These are phyloP conservation scores for Saraca asoca DNA, from an alignment of 331 rosid genomes.

Conservation along the genomic window DNA sequence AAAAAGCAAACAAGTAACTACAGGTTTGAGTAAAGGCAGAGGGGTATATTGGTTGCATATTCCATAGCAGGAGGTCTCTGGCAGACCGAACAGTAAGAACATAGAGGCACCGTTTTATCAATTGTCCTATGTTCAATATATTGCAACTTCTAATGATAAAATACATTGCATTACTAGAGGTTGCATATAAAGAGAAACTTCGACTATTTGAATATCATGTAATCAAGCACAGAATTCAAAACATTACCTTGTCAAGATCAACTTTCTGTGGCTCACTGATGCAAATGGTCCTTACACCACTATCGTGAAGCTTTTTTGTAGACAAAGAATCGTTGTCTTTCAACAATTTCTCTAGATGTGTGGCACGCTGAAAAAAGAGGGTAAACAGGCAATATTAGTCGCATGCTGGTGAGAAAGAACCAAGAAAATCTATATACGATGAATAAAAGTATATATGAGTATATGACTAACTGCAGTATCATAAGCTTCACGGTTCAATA, in stretches of 20 bases:
- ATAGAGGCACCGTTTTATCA: conserved; percentile 2
- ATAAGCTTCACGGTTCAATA: conserved; percentile 74
- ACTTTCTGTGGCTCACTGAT: conserved; percentile 51
- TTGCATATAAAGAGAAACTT: conserved; percentile 8
- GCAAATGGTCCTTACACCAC: conserved; percentile 84
- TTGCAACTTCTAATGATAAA: conserved; percentile 1
- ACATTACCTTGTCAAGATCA: conserved; percentile 79
- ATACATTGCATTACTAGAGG: conserved; percentile 7
- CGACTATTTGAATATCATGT: conserved; percentile 23
- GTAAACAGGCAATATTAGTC: conserved; percentile 10
- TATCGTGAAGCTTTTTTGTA: conserved; percentile 64
- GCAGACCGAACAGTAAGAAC: neutral
- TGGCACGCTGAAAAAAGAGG: conserved; percentile 54
- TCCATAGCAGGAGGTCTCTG: neutral
- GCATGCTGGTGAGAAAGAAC: conserved; percentile 14
- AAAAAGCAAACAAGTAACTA: neutral
- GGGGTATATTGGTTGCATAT: neutral
- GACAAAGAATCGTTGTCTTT: conserved; percentile 63
- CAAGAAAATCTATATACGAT: conserved; percentile 1
- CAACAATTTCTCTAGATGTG: conserved; percentile 70
- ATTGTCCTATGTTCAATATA: neutral
- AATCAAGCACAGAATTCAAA: conserved; percentile 8
- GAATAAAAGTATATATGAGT: conserved; percentile 32
- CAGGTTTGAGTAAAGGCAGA: conserved; percentile 7
- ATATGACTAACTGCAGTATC: conserved; percentile 59